Percentiles rank a stretch among this genome's conserved stretches.
These are phyloP conservation scores for Talaromyces sp. DNA, from an alignment of 2,329 filamentous ascomycete genomes.

Conservation along the genomic window DNA sequence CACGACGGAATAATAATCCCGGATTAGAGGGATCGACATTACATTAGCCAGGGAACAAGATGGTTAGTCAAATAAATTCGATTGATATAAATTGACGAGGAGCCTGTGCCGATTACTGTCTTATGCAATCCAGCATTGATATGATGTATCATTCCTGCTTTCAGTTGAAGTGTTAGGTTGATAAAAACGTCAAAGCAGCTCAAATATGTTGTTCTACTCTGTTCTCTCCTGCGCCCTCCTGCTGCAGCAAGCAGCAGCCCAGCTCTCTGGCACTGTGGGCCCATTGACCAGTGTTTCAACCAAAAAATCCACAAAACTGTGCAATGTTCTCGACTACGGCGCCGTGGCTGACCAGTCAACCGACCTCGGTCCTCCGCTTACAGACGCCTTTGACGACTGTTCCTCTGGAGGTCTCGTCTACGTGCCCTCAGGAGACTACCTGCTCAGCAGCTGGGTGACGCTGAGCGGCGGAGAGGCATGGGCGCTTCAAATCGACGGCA, in stretches of 20 bases:
- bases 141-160: too few species aligned
- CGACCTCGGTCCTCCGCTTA: slow-evolving; percentile 48
- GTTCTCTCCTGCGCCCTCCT: not conserved
- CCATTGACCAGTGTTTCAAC: slow-evolving; percentile 37
- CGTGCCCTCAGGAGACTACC: slow-evolving; percentile 48
- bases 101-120: not conserved
- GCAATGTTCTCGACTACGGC: slow-evolving; percentile 52
- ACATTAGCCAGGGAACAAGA: not conserved
- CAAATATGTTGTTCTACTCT: not conserved
- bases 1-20: not conserved
- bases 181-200: too few species aligned
- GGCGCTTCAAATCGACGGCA: slow-evolving; percentile 52
- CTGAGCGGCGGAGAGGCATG: slow-evolving; percentile 45
- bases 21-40: not conserved
- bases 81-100: not conserved
- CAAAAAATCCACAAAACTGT: slow-evolving; percentile 48
- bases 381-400: slow-evolving; percentile 48
- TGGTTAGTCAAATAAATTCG: not conserved
- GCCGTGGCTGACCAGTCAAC: slow-evolving; percentile 49
- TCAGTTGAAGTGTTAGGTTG: too few species aligned
- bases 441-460: slow-evolving; percentile 47
- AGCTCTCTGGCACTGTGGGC: slow-evolving; percentile 42
- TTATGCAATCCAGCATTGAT: not conserved
- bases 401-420: slow-evolving; percentile 48
- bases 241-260: slow-evolving; percentile 20